Evolutionary conservation across 768 basidiomycete species (phyloP), one percentile per base, ranked within the genome.

Genomic region (Tephrocybe rancida): DNA sequence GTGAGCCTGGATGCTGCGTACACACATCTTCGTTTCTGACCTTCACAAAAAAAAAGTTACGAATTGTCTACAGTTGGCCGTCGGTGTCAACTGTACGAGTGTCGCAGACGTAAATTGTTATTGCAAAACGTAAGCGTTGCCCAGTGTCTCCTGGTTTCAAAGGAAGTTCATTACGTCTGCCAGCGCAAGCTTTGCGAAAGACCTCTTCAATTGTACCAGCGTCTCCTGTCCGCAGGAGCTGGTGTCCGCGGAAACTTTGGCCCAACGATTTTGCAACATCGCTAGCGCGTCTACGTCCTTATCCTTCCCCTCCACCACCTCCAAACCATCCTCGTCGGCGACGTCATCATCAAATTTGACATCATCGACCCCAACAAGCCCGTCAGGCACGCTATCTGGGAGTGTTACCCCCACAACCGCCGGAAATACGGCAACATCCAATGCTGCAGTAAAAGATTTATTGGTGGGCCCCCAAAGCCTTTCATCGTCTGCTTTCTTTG

Each of bases 61-160:
- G 27, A 64, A 70, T 35, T 84, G 82, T 57, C 65, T 83, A 3
- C 58, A 59, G 29, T 25, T 59, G 21, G 69, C 67, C 7, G 52
- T 67, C 1, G 72, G 76, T 2, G 71, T 72, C 0, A 76, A 73
- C 35, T 83, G 82, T 64, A 55, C 67, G 5, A 78, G 75, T 51
- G 57, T 82, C 24, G 66, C 71, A 11, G 75, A 76, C 5, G 76
- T 82, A 27, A 70, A 77, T 50, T 84, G 82, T 59, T 84, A 74
- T 60, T 83, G 82, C 53, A 42, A 61, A 19, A 73, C 66, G 73
- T 73, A 61, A 54, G 72, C 56, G 5, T 41, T 22, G 21, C 3
- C 39, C 44, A 54, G 48, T 11, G 24, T 24, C 38, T 37, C 30
- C 18, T 9, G 9, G 3, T 25, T 13, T 6, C 6, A 9, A 16